Conservation (phyloP, 306 rosid genomes). For the Acacia melanoxylon region DNA sequence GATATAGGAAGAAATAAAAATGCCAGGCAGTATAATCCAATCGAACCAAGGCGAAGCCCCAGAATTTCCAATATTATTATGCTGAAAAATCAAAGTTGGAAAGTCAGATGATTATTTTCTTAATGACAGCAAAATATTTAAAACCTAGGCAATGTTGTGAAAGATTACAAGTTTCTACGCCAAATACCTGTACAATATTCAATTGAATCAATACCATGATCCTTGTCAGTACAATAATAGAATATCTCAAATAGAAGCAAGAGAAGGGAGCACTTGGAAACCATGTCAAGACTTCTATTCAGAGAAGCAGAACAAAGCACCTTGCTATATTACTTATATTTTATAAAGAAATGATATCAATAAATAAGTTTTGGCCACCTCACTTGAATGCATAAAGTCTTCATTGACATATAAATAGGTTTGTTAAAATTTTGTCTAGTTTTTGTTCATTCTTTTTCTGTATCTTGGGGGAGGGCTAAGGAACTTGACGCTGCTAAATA, state of each 20-base stretch:
- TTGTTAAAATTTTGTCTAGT: neutral
- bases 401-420: neutral
- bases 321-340: neutral
- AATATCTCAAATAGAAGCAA: constrained; percentile 12
- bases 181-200: constrained; percentile 23
- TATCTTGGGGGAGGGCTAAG: neutral
- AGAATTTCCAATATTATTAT: constrained; percentile 42
- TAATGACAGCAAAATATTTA: neutral
- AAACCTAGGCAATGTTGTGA: neutral
- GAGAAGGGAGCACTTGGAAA: neutral
- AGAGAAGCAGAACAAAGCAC: neutral
- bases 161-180: neutral
- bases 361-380: neutral
- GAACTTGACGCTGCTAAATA: neutral
- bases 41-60: constrained; percentile 67
- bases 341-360: neutral
- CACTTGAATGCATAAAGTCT: neutral
- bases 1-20: constrained; percentile 86
- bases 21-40: constrained; percentile 67
- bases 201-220: neutral
- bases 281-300: neutral
- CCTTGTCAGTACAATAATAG: neutral
- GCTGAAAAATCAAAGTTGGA: constrained; percentile 47
- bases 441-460: neutral
- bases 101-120: constrained; percentile 29